Evolutionary conservation across 768 basidiomycete genomes (phyloP).

Genomic region (Boletus sp.): DNA sequence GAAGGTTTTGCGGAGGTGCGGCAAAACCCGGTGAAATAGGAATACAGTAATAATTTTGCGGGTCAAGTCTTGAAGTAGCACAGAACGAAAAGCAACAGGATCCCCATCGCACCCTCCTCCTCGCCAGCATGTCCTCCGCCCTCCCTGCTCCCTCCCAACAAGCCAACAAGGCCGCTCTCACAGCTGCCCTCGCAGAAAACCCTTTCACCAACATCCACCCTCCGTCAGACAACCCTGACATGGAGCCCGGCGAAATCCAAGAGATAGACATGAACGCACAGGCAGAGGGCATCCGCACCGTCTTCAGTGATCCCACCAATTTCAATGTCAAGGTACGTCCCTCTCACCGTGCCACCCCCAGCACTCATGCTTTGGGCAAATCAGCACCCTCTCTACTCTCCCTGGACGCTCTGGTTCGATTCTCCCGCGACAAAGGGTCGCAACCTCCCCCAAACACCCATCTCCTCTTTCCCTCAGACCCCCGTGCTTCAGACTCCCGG

Average conservation of each 20-base stretch:
- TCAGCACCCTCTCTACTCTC: conserved; percentile 90
- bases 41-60: not conserved
- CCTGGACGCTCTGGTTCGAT: conserved; percentile 99
- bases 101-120: not conserved
- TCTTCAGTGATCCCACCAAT: conserved; percentile 88
- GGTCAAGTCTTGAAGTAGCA: too few relatives aligned
- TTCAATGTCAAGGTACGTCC: conserved; percentile 90
- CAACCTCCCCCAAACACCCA: conserved; percentile 80
- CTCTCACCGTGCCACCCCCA: not conserved
- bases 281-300: conserved; percentile 81
- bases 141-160: conserved; percentile 67
- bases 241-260: conserved; percentile 82
- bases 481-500: conserved; percentile 72
- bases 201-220: conserved; percentile 15
- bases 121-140: conserved; percentile 35
- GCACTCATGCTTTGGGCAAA: conserved; percentile 1
- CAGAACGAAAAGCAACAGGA: conserved; percentile 2
- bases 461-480: conserved; percentile 74
- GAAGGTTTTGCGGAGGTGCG: conserved; percentile 5
- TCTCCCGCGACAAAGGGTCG: conserved; percentile 89
- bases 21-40: conserved; percentile 23
- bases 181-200: conserved; percentile 66
- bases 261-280: conserved; percentile 84
- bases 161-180: conserved; percentile 76
- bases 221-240: conserved; percentile 34